These are phyloP conservation scores for Trypanosoma avium DNA, from an alignment of 208 protist species.

Conservation along the genomic window DNA sequence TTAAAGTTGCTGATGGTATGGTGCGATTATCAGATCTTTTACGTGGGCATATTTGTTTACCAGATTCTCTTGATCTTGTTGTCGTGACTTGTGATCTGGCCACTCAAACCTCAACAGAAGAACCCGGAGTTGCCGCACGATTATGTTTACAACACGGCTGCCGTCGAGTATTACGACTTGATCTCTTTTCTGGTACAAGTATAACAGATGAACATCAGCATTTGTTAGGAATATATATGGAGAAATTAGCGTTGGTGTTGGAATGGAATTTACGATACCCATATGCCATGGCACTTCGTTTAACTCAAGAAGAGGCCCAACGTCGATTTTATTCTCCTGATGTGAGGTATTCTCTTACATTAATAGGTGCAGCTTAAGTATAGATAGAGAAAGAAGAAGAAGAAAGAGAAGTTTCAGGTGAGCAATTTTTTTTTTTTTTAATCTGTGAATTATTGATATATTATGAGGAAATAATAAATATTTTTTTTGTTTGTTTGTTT, in stretches of 20 bases:
- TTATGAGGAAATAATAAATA: too few relatives aligned
- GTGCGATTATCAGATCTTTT: conserved; percentile 31
- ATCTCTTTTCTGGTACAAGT: conserved; percentile 36
- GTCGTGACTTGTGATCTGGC: conserved; percentile 54
- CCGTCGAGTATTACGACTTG: conserved; percentile 71
- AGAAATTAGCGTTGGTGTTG: conserved; percentile 42
- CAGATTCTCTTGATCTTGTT: conserved; percentile 48
- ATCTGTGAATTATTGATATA: too few relatives aligned
- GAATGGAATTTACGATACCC: conserved; percentile 47
- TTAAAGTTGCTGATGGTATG: conserved; percentile 72
- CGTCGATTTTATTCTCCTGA: conserved; percentile 31
- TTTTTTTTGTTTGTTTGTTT: too few relatives aligned
- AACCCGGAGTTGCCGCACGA: conserved; percentile 45
- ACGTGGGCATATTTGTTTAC: conserved; percentile 2
- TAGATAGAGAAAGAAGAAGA: background rate
- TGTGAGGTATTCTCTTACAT: conserved; percentile 73
- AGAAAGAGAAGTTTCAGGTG: too few relatives aligned
- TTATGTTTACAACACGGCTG: conserved; percentile 67
- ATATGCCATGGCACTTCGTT: conserved; percentile 79
- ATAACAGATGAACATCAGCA: conserved; percentile 47
- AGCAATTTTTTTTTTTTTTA: background rate
- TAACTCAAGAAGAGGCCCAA: conserved; percentile 43
- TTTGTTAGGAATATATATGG: conserved; percentile 60
- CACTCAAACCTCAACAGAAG: conserved; percentile 30
- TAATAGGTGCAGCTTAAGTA: conserved; percentile 67